Evolutionary conservation across 306 rosid genomes (phyloP).

Genomic region (Aeschynomene evenia): DNA sequence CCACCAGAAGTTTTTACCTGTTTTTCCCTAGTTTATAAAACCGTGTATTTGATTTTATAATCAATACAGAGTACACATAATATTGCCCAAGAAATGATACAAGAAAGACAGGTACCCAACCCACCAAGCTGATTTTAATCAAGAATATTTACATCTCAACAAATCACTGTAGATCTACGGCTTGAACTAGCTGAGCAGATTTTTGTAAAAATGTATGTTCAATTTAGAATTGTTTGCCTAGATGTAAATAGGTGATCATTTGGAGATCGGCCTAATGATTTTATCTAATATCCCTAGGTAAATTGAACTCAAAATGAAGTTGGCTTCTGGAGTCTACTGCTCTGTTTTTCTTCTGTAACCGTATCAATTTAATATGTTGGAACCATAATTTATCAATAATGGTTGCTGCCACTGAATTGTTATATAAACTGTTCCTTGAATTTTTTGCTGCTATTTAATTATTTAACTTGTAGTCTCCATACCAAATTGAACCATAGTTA

Average conservation of each 20-base stretch:
- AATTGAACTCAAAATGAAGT: neutral
- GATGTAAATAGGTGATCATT: neutral
- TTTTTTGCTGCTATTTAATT: neutral
- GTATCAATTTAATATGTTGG: neutral
- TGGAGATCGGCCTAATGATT: neutral
- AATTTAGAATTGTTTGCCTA: neutral
- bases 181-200: neutral
- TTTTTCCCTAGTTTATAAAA: neutral
- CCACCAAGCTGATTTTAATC: neutral
- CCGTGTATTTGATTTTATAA: neutral
- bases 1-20: neutral
- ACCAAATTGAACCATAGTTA: neutral
- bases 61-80: neutral
- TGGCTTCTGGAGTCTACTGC: neutral
- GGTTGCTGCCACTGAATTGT: neutral
- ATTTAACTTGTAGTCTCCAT: neutral
- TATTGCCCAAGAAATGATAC: neutral
- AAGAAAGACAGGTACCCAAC: neutral
- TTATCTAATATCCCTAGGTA: neutral
- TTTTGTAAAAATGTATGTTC: neutral
- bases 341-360: slow-evolving; percentile 5
- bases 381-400: neutral
- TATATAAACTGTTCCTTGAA: neutral
- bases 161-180: neutral
- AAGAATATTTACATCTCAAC: neutral